Evolutionary conservation across 495 filamentous ascomycete species (phyloP).

Genomic region (Aspergillus coremiiformis): DNA sequence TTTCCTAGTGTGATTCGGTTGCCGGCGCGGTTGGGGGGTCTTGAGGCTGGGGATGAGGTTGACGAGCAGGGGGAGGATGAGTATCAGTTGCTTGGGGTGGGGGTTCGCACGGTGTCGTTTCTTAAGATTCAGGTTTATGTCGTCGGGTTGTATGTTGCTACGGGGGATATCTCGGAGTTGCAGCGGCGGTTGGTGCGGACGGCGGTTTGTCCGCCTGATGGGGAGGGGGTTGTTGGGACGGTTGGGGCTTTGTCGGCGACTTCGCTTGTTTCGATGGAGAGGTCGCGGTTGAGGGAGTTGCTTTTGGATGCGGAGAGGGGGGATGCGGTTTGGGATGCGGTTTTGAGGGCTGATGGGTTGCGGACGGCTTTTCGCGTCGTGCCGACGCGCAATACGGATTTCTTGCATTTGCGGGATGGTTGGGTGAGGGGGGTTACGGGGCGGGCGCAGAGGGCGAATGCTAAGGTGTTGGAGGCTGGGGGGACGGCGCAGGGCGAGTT

Average conservation of each 20-base stretch:
- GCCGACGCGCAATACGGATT: constrained; percentile 83
- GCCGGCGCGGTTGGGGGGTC: constrained; percentile 33
- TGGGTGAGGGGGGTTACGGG: constrained; percentile 78
- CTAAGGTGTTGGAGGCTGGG: constrained; percentile 15
- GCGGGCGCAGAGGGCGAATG: constrained; percentile 45
- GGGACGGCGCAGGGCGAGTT: constrained; percentile 34
- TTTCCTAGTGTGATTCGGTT: constrained; percentile 71
- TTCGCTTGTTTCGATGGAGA: constrained; percentile 72
- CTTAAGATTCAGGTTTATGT: constrained; percentile 91
- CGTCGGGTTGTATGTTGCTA: constrained; percentile 82
- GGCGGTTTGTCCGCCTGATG: constrained; percentile 31
- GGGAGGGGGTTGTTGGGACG: constrained; percentile 38
- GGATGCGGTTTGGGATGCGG: constrained; percentile 61
- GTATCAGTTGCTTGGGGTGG: constrained; percentile 81
- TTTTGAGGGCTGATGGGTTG: constrained; percentile 55
- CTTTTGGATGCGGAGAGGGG: constrained; percentile 64
- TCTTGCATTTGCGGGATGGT: constrained; percentile 82
- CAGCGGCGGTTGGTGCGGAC: constrained; percentile 48
- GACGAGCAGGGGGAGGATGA: constrained; percentile 33
- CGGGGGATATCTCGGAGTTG: constrained; percentile 57
- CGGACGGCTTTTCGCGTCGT: constrained; percentile 71
- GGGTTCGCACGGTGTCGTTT: constrained; percentile 83
- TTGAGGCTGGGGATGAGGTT: constrained; percentile 34
- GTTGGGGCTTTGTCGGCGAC: constrained; percentile 61
- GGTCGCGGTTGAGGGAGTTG: constrained; percentile 55